These are phyloP conservation scores for Pythium monospermum DNA, from an alignment of 352 stramenopile species.

Conservation along the genomic window DNA sequence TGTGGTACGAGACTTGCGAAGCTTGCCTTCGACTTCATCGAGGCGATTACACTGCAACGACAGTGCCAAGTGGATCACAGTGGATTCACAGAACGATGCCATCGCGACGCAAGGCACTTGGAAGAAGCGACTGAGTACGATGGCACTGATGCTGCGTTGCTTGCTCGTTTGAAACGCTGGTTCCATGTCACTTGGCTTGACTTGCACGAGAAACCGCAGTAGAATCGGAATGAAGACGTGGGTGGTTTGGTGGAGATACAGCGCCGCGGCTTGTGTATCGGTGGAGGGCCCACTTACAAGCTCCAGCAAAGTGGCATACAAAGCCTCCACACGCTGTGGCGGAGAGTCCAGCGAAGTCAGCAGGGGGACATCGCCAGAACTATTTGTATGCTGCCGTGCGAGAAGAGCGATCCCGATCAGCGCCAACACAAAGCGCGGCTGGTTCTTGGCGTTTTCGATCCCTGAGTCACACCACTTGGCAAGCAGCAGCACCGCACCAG, in stretches of 20 bases:
- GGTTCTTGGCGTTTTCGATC: conserved; percentile 25
- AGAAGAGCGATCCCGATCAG: conserved; percentile 47
- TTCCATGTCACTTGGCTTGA: conserved; percentile 51
- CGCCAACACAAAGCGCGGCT: conserved; percentile 34
- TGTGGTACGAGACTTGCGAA: conserved; percentile 16
- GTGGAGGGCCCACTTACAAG: conserved; percentile 27
- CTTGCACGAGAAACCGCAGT: conserved; percentile 44
- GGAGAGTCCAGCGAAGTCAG: conserved; percentile 30
- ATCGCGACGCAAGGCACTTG: conserved; percentile 30
- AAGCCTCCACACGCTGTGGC: conserved; percentile 27
- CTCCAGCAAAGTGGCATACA: conserved; percentile 45
- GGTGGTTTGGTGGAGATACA: conserved; percentile 33
- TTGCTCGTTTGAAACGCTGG: conserved; percentile 35
- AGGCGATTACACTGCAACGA: conserved; percentile 66
- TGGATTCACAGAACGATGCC: conserved; percentile 48
- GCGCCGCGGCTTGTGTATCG: conserved; percentile 25
- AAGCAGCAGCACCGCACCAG: conserved; percentile 45
- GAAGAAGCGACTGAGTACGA: conserved; percentile 51
- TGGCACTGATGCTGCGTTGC: conserved; percentile 71
- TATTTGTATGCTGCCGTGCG: conserved; percentile 33
- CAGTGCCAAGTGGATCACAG: conserved; percentile 64
- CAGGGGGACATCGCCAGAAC: conserved; percentile 3
- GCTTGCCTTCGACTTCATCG: conserved; percentile 49
- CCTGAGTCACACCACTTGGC: conserved; percentile 33
- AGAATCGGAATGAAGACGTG: conserved; percentile 37